phyloP scores from a whole-genome alignment of 305 asterid genomes.

The Solanum hybrid region DNA sequence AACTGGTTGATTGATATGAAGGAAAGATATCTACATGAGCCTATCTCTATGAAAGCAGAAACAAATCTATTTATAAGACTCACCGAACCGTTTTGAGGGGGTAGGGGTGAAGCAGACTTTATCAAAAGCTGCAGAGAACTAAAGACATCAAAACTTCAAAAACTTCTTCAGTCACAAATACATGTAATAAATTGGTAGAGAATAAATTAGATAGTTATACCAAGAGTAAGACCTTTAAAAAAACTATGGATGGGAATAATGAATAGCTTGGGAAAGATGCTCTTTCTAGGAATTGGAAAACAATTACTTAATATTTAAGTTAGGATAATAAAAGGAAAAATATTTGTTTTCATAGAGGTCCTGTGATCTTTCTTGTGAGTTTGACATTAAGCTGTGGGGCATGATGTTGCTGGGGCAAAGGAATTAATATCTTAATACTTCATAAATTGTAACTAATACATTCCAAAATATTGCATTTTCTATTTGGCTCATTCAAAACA shows the following conservation, averaged over 20 bases:
- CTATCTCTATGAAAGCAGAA: not conserved
- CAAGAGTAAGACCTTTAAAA: not conserved
- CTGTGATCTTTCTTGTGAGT: not conserved
- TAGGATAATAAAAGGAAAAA: not conserved
- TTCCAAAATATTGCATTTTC: not conserved
- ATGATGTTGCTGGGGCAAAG: not conserved
- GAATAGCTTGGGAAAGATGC: not conserved
- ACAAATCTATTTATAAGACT: not conserved
- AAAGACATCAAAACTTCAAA: not conserved
- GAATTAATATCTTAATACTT: not conserved
- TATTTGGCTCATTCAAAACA: not conserved
- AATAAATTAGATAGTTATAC: not conserved
- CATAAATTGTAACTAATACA: not conserved
- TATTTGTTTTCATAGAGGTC: not conserved
- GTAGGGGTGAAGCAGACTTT: not conserved
- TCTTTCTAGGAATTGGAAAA: not conserved
- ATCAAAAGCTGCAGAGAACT: not conserved
- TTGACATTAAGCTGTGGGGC: not conserved
- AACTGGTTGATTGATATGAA: not conserved
- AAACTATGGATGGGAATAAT: not conserved
- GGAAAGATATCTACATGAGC: not conserved
- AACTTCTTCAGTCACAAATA: not conserved
- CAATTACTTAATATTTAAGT: not conserved
- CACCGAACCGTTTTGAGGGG: not conserved
- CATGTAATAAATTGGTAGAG: not conserved